Evolutionary conservation across 1,284 basidiomycete genomes (phyloP).

Genomic region (Cutaneotrichosporon sp.): DNA sequence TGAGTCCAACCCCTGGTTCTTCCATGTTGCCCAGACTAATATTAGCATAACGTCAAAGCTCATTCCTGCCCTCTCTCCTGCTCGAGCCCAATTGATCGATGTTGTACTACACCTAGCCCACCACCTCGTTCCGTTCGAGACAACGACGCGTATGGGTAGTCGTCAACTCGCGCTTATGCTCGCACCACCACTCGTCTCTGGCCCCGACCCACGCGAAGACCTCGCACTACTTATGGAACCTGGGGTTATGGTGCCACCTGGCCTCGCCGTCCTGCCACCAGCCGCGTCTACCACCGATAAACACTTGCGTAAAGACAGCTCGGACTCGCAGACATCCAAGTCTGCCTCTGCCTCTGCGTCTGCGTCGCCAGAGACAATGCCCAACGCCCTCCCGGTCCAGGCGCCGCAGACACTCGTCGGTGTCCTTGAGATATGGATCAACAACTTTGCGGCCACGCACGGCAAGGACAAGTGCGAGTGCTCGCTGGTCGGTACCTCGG

Average conservation of each 20-base stretch:
- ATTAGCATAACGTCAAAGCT: constrained; percentile 26
- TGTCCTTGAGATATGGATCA: constrained; percentile 40
- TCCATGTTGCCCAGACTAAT: constrained; percentile 7
- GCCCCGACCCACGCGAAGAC: constrained; percentile 40
- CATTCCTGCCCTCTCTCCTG: constrained; percentile 25
- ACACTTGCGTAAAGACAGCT: not conserved
- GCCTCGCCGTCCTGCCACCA: constrained; percentile 6
- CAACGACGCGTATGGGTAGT: constrained; percentile 35
- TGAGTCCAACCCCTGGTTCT: constrained; percentile 16
- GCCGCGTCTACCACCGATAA: too few relatives aligned
- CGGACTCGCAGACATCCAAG: not conserved
- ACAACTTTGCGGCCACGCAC: constrained; percentile 15
- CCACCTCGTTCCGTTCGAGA: constrained; percentile 29
- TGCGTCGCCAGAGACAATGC: not conserved
- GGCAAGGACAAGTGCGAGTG: constrained; percentile 1
- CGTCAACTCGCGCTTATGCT: constrained; percentile 38
- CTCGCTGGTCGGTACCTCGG: not conserved
- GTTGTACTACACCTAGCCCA: constrained; percentile 31
- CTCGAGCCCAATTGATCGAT: constrained; percentile 21
- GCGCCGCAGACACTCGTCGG: constrained; percentile 32
- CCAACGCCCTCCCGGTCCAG: constrained; percentile 2
- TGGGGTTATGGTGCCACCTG: constrained; percentile 20
- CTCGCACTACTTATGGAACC: constrained; percentile 38
- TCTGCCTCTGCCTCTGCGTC: not conserved
- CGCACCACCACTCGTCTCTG: constrained; percentile 40